These are phyloP conservation scores for Blastobotrys attinorum DNA, from an alignment of 805 yeast species.

Conservation along the genomic window DNA sequence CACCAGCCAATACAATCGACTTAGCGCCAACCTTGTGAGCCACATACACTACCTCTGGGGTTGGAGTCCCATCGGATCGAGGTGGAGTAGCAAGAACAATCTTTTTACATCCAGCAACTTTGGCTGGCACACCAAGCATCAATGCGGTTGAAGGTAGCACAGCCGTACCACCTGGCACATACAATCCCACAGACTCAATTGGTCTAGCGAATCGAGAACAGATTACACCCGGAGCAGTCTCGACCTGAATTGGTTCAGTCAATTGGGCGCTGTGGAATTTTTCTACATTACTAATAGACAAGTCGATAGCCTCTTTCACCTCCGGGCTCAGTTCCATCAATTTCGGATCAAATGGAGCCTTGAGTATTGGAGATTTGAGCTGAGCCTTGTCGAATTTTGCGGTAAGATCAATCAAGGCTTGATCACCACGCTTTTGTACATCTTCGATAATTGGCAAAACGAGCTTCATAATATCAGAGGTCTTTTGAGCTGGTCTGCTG, in stretches of 20 bases:
- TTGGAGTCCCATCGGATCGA: conserved; percentile 80
- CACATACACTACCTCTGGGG: conserved; percentile 96
- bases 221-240: conserved; percentile 87
- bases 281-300: conserved; percentile 80
- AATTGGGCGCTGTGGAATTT: conserved; percentile 89
- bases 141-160: conserved; percentile 95
- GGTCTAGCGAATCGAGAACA: conserved; percentile 96
- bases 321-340: conserved; percentile 66
- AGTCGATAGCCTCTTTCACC: conserved; percentile 76
- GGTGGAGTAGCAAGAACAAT: conserved; percentile 95
- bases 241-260: conserved; percentile 60
- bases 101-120: conserved; percentile 93
- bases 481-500: conserved; percentile 91
- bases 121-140: conserved; percentile 98
- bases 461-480: conserved; percentile 84
- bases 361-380: conserved; percentile 62
- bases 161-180: conserved; percentile 99
- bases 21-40: conserved; percentile 94
- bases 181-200: conserved; percentile 88
- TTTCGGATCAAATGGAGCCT: conserved; percentile 80
- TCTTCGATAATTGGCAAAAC: conserved; percentile 83
- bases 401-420: conserved; percentile 81
- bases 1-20: conserved; percentile 91
- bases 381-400: conserved; percentile 84
- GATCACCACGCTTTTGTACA: conserved; percentile 74